A percentile compares a stretch with the other conserved stretches of the same genome.
phyloP scores from a whole-genome alignment of 805 yeast genomes.

The Wickerhamiella lipophila region DNA sequence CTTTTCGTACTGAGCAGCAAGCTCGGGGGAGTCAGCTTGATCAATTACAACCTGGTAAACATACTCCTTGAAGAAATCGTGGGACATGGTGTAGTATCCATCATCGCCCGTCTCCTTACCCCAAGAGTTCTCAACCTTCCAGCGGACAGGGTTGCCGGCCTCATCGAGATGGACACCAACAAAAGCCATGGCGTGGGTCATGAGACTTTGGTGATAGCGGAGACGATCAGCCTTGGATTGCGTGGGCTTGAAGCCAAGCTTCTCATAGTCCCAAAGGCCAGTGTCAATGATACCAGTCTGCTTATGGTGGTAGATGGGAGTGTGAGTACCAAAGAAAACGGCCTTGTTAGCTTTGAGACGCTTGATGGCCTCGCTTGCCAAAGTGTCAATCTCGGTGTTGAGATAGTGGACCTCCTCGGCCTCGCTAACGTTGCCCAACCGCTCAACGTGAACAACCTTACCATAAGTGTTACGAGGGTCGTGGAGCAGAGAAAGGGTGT shows the following conservation, averaged over 20 bases:
- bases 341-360: slow-evolving; percentile 64
- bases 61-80: slow-evolving; percentile 60
- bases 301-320: slow-evolving; percentile 62
- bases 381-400: slow-evolving; percentile 46
- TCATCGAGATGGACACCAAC: slow-evolving; percentile 68
- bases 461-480: slow-evolving; percentile 70
- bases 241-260: slow-evolving; percentile 35
- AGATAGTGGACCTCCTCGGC: slow-evolving; percentile 62
- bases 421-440: slow-evolving; percentile 59
- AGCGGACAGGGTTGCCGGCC: slow-evolving; percentile 47
- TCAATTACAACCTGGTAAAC: slow-evolving; percentile 61
- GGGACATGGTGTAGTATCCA: slow-evolving; percentile 61
- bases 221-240: slow-evolving; percentile 57
- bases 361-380: slow-evolving; percentile 50
- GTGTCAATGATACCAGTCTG: slow-evolving; percentile 60
- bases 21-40: slow-evolving; percentile 36
- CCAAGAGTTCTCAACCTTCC: slow-evolving; percentile 72
- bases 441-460: slow-evolving; percentile 53
- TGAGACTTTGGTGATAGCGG: slow-evolving; percentile 52
- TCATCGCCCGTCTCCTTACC: slow-evolving; percentile 54
- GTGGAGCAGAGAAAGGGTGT: slow-evolving; percentile 54
- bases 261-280: slow-evolving; percentile 52
- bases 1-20: slow-evolving; percentile 32
- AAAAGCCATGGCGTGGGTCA: slow-evolving; percentile 87
- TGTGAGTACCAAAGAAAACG: slow-evolving; percentile 79